phyloP scores from a whole-genome alignment of 2,329 filamentous ascomycete species.

The Xylariaceae sp. region DNA sequence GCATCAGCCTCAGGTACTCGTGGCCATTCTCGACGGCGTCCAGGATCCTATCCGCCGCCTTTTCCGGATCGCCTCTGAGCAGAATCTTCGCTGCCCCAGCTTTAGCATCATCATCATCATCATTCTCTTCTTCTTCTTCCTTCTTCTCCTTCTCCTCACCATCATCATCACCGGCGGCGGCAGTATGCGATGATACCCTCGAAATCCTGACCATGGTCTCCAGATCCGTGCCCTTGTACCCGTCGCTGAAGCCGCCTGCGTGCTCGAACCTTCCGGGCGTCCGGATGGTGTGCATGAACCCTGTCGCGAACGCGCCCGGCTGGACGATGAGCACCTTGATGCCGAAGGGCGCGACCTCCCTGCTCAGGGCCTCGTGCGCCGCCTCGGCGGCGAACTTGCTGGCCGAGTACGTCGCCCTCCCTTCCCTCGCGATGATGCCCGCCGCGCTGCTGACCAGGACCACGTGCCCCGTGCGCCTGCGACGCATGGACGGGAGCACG shows the following conservation, averaged over 20 bases:
- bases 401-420: constrained; percentile 13
- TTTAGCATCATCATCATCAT: no score
- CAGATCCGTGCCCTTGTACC: constrained; percentile 15
- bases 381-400: constrained; percentile 21
- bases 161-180: no score
- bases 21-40: constrained; percentile 15
- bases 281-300: constrained; percentile 9
- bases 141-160: no score
- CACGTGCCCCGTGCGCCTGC: constrained; percentile 7
- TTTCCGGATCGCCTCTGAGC: constrained; percentile 15
- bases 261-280: constrained; percentile 5
- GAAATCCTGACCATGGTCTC: constrained; percentile 13
- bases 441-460: constrained; percentile 18
- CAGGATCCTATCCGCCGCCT: constrained; percentile 16
- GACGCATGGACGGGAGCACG: constrained; percentile 10
- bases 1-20: constrained; percentile 16
- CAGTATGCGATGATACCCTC: no score
- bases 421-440: constrained; percentile 15
- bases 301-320: constrained; percentile 15
- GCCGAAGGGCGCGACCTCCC: constrained; percentile 12
- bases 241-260: constrained; percentile 14
- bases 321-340: constrained; percentile 19
- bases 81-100: constrained; percentile 5
- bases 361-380: constrained; percentile 11
- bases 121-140: no score